Conservation (phyloP, 305 asterid species). For the Rubia peregrina region DNA sequence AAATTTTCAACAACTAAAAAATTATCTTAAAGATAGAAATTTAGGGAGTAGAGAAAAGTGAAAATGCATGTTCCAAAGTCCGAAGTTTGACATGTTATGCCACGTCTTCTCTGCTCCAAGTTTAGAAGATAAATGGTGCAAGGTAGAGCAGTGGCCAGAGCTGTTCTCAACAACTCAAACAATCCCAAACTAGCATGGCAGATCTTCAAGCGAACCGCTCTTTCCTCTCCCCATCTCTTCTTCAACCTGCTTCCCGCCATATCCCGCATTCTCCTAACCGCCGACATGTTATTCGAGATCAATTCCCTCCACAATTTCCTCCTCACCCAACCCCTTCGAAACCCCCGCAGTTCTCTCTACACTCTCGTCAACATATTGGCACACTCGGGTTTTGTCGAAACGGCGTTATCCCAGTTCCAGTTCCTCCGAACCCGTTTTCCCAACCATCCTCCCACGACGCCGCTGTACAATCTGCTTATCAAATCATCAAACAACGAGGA, state of each 20-base stretch:
- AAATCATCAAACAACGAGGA: conserved; percentile 23
- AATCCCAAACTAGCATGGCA: conserved; percentile 70
- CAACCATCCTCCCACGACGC: conserved; percentile 35
- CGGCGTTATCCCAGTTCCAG: conserved; percentile 58
- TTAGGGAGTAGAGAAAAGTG: no score
- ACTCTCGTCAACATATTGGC: conserved; percentile 46
- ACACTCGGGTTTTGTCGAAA: conserved; percentile 32
- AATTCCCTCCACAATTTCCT: conserved; percentile 52
- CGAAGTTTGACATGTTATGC: not conserved
- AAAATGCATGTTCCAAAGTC: no score
- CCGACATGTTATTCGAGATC: conserved; percentile 55
- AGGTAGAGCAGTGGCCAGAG: conserved; percentile 32
- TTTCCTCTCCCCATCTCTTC: conserved; percentile 23
- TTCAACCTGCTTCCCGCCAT: conserved; percentile 39
- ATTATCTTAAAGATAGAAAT: no score
- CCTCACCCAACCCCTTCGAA: conserved; percentile 24
- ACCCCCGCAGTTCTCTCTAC: conserved; percentile 27
- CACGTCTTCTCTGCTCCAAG: not conserved
- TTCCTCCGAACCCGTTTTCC: conserved; percentile 42
- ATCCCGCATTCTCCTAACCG: conserved; percentile 54
- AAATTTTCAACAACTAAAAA: no score
- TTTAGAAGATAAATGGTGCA: conserved; percentile 5
- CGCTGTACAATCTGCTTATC: conserved; percentile 64
- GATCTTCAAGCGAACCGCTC: conserved; percentile 52
- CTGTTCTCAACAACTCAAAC: conserved; percentile 42